phyloP scores from a whole-genome alignment of 805 yeast genomes.

The Teunomyces atbi region DNA sequence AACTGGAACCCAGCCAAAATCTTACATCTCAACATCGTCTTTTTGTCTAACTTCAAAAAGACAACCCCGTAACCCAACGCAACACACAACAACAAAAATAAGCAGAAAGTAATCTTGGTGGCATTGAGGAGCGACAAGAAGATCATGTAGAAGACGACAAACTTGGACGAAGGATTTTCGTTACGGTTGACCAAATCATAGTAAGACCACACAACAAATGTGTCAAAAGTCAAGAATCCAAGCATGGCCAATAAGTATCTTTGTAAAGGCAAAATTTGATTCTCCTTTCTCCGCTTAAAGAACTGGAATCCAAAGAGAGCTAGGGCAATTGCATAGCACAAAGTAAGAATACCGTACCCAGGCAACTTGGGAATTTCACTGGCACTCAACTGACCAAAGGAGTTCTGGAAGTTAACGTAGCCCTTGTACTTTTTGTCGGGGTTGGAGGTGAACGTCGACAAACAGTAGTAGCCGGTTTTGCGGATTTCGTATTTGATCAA shows the following conservation, averaged over 20 bases:
- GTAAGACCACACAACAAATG: constrained; percentile 86
- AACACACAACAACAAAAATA: constrained; percentile 81
- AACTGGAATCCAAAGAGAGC: constrained; percentile 84
- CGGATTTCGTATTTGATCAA: constrained; percentile 62
- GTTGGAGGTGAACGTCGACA: constrained; percentile 60
- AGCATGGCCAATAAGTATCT: constrained; percentile 86
- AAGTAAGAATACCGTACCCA: constrained; percentile 79
- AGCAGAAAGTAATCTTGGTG: constrained; percentile 75
- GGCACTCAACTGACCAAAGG: constrained; percentile 87
- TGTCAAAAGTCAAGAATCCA: constrained; percentile 77
- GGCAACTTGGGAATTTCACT: constrained; percentile 89
- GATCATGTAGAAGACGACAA: constrained; percentile 67
- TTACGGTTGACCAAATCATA: constrained; percentile 75
- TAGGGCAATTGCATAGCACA: constrained; percentile 77
- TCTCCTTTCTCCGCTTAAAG: constrained; percentile 67
- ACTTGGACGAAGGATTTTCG: constrained; percentile 48
- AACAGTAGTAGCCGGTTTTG: constrained; percentile 90
- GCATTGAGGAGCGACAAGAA: constrained; percentile 79
- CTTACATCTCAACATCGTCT: constrained; percentile 60
- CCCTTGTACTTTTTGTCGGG: constrained; percentile 53
- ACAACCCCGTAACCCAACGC: constrained; percentile 95
- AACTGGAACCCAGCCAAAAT: constrained; percentile 42
- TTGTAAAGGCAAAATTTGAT: constrained; percentile 86
- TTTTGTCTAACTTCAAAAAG: constrained; percentile 74
- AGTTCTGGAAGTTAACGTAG: constrained; percentile 80